A percentile compares a stretch with the other conserved stretches of the same genome.
Evolutionary conservation across 371 early-diverging fungal species (phyloP).

Genomic region (Syncephalastrum racemosum): DNA sequence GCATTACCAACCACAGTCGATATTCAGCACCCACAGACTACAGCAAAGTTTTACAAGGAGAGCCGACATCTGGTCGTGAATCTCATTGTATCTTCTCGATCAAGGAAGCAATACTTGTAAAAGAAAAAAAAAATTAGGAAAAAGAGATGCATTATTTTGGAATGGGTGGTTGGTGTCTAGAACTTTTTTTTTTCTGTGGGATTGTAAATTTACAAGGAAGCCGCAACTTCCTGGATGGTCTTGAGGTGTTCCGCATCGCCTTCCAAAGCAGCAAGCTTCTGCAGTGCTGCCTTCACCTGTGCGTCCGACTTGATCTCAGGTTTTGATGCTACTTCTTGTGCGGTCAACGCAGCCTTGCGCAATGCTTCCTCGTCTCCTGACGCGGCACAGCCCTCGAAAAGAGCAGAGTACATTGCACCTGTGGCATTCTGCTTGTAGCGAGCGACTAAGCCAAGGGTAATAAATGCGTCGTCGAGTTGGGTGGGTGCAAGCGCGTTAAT

Average conservation of each 20-base stretch:
- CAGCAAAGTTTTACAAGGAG: slow-evolving; percentile 28
- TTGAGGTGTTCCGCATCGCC: slow-evolving; percentile 15
- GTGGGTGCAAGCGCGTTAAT: slow-evolving; percentile 6
- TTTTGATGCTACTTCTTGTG: slow-evolving; percentile 8
- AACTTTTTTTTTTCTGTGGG: slow-evolving; percentile 1
- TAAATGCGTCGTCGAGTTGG: slow-evolving; percentile 17
- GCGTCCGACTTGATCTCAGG: slow-evolving; percentile 12
- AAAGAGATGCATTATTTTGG: slow-evolving; percentile 8
- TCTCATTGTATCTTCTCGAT: slow-evolving; percentile 12
- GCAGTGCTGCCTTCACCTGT: slow-evolving; percentile 7
- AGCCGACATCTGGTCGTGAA: slow-evolving; percentile 27
- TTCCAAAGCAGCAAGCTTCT: slow-evolving; percentile 11
- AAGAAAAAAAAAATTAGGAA: slow-evolving; percentile 7
- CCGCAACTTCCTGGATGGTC: slow-evolving; percentile 13
- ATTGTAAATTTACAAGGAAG: slow-evolving; percentile 14
- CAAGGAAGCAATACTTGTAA: slow-evolving; percentile 27
- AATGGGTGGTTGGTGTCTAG: too few relatives aligned
- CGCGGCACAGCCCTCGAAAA: slow-evolving; percentile 12
- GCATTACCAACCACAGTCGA: slow-evolving; percentile 19
- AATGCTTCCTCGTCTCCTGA: slow-evolving; percentile 1
- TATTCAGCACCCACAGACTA: slow-evolving; percentile 17
- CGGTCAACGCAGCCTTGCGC: slow-evolving; percentile 14
- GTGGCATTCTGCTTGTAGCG: slow-evolving; percentile 7
- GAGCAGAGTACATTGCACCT: slow-evolving; percentile 16
- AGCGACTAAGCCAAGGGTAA: slow-evolving; percentile 21